A percentile compares a stretch with the other conserved stretches of the same genome.
Evolutionary conservation across 192 early-diverging fungal genomes (phyloP).

Genomic region (Podochytrium sp.): DNA sequence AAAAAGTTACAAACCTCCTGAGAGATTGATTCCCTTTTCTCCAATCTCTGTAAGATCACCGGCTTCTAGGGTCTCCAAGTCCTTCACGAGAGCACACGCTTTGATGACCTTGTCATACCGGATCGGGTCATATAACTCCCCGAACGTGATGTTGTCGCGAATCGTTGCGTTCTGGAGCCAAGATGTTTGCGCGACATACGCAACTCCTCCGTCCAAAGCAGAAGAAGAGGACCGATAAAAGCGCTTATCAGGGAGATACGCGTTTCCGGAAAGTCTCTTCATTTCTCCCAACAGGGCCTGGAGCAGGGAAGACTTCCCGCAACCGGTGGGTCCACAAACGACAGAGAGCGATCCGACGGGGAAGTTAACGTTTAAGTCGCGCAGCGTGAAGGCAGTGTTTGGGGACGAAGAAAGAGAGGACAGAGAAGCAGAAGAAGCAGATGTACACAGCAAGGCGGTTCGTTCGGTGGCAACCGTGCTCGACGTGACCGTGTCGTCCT

Average conservation of each 20-base stretch:
- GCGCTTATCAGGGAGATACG: constrained; percentile 35
- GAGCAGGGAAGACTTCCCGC: constrained; percentile 78
- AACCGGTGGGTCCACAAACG: constrained; percentile 47
- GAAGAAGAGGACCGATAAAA: neutral
- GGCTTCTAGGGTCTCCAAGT: constrained; percentile 80
- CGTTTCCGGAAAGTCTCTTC: constrained; percentile 41
- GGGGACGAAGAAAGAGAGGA: neutral
- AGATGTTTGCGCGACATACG: constrained; percentile 79
- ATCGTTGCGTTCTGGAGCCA: constrained; percentile 66
- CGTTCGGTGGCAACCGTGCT: neutral
- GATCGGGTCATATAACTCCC: constrained; percentile 67
- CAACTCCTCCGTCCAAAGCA: constrained; percentile 45
- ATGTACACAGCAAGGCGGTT: constrained; percentile 14
- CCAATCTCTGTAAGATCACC: constrained; percentile 91
- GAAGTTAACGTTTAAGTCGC: constrained; percentile 16
- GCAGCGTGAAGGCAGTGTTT: constrained; percentile 23
- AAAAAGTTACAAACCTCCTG: constrained; percentile 51
- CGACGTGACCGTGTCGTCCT: neutral
- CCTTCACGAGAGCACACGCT: constrained; percentile 82
- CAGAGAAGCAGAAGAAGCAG: neutral
- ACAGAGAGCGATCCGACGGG: constrained; percentile 21
- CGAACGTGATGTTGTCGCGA: constrained; percentile 82
- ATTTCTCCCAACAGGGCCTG: constrained; percentile 84
- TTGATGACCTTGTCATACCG: constrained; percentile 81
- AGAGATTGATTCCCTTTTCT: constrained; percentile 54